A percentile compares a stretch with the other conserved stretches of the same genome.
These are phyloP conservation scores for Ceraceosorus guamensis DNA, from an alignment of 1,284 basidiomycete genomes.

Conservation along the genomic window DNA sequence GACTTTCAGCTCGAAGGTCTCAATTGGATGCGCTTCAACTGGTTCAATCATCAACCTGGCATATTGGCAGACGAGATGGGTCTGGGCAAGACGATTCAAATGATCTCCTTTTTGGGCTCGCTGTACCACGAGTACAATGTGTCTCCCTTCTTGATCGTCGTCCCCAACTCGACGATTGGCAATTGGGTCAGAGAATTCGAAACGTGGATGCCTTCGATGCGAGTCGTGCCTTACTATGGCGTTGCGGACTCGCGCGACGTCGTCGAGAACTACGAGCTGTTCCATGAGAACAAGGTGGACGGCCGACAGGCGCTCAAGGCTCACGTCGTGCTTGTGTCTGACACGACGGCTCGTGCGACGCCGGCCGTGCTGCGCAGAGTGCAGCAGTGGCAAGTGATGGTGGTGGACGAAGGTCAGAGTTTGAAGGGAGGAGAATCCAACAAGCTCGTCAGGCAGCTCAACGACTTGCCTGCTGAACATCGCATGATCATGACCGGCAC, in stretches of 20 bases:
- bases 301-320: conserved; percentile 16
- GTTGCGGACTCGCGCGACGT: conserved; percentile 59
- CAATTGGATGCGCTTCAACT: conserved; percentile 64
- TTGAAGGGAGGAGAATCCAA: conserved; percentile 58
- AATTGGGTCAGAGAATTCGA: conserved; percentile 79
- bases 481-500: conserved; percentile 89
- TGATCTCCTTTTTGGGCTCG: conserved; percentile 73
- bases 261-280: conserved; percentile 74
- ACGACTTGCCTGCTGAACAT: conserved; percentile 69
- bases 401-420: conserved; percentile 88
- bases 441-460: conserved; percentile 73
- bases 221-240: conserved; percentile 72
- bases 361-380: conserved; percentile 57
- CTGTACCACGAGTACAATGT: conserved; percentile 53
- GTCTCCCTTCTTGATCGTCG: conserved; percentile 72
- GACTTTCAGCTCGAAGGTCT: conserved; percentile 70
- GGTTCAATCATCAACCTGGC: conserved; percentile 65
- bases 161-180: conserved; percentile 86
- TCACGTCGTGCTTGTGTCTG: conserved; percentile 32
- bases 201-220: conserved; percentile 70
- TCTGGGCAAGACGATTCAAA: conserved; percentile 66
- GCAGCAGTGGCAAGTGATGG: conserved; percentile 81
- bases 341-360: conserved; percentile 17
- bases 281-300: conserved; percentile 53
- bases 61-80: conserved; percentile 91